phyloP scores from a whole-genome alignment of 2,329 filamentous ascomycete species.

The Colletotrichum endophyticum region DNA sequence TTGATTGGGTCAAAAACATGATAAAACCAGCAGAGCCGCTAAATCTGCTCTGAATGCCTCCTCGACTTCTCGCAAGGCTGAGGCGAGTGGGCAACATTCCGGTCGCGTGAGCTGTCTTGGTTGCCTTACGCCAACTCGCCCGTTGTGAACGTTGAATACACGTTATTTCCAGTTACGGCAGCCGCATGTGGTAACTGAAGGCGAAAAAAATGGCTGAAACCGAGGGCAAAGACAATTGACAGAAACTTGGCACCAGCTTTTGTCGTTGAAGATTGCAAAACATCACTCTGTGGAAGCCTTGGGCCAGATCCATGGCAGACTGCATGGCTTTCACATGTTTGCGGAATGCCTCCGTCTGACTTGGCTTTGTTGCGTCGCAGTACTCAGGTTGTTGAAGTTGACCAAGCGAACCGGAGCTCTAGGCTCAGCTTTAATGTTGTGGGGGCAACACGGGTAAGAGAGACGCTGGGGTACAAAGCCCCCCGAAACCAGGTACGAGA shows the following conservation, averaged over 20 bases:
- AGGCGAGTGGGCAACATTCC: not conserved
- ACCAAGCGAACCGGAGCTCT: not conserved
- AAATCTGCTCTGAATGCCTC: not conserved
- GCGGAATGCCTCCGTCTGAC: not conserved
- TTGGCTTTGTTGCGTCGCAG: rapidly evolving
- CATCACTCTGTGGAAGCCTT: not conserved
- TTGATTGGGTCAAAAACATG: not conserved
- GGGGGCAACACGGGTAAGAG: not conserved
- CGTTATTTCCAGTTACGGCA: not conserved
- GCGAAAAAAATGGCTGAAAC: not conserved
- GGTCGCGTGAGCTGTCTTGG: not conserved
- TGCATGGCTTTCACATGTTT: not conserved
- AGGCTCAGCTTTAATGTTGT: not conserved
- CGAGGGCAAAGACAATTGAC: not conserved
- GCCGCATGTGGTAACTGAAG: not conserved
- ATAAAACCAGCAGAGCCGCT: not conserved
- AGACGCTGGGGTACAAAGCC: rapidly evolving
- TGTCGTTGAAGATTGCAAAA: not conserved
- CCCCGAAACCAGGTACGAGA: too few species aligned
- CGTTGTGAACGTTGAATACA: not conserved
- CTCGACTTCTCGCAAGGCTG: not conserved
- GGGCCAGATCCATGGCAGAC: not conserved
- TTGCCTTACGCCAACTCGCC: not conserved
- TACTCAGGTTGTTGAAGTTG: not conserved
- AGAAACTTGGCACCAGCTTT: not conserved